phyloP scores from a whole-genome alignment of 257 asterid species.

The Solanum pinnatisectum region DNA sequence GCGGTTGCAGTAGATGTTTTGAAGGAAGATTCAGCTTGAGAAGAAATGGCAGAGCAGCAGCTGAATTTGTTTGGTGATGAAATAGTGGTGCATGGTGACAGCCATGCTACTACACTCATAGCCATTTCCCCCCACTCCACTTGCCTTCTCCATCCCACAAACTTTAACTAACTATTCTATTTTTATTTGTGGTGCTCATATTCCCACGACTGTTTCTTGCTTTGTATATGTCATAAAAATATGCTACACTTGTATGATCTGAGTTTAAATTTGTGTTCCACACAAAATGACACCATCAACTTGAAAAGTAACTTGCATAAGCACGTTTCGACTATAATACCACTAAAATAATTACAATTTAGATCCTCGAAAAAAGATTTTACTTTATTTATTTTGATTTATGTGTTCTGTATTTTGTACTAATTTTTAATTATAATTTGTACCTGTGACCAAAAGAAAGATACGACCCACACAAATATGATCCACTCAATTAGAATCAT shows the following conservation, averaged over 20 bases:
- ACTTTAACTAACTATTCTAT: neutral
- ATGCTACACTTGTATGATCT: neutral
- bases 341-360: accelerated
- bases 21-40: conserved; percentile 15
- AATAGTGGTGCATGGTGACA: conserved; percentile 10
- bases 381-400: too few relatives aligned
- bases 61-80: conserved; percentile 17
- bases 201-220: neutral
- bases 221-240: neutral
- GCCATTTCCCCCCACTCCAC: conserved; percentile 26
- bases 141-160: neutral
- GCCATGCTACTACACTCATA: conserved; percentile 33
- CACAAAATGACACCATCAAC: neutral
- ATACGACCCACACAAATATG: neutral
- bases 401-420: too few relatives aligned
- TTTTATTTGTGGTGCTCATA: neutral
- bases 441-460: neutral
- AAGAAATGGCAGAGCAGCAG: conserved; percentile 34
- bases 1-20: conserved; percentile 14
- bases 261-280: neutral
- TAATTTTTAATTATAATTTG: neutral
- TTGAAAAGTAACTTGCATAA: neutral
- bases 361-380: accelerated
- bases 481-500: neutral
- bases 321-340: neutral